phyloP scores from a whole-genome alignment of 1,139 yeast genomes.

The Kurtzmaniella quercitrusa region DNA sequence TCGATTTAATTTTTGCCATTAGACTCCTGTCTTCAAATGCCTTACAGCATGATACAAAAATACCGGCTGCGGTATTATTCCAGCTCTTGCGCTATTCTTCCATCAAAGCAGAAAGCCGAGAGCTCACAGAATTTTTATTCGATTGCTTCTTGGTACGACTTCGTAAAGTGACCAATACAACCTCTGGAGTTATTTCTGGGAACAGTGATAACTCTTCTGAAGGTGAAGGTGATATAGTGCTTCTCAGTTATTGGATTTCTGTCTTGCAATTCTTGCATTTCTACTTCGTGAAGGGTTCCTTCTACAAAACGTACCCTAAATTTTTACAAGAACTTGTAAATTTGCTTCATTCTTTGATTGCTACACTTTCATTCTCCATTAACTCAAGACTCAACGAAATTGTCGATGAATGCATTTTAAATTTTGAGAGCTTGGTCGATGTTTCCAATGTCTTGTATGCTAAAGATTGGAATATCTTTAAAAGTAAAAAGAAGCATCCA shows the following conservation, averaged over 20 bases:
- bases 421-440: slow-evolving; percentile 64
- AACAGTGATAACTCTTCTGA: slow-evolving; percentile 20
- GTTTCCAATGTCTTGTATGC: slow-evolving; percentile 58
- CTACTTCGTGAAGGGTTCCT: slow-evolving; percentile 54
- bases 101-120: slow-evolving; percentile 47
- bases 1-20: slow-evolving; percentile 52
- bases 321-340: slow-evolving; percentile 59
- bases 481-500: slow-evolving; percentile 43
- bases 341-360: slow-evolving; percentile 56
- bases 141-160: slow-evolving; percentile 61
- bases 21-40: slow-evolving; percentile 19
- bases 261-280: slow-evolving; percentile 64
- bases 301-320: slow-evolving; percentile 51
- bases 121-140: slow-evolving; percentile 54
- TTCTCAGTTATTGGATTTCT: slow-evolving; percentile 71
- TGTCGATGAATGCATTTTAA: slow-evolving; percentile 59
- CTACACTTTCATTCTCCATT: slow-evolving; percentile 61
- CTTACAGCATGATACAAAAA: slow-evolving; percentile 51
- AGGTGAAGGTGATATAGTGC: slow-evolving; percentile 62
- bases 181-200: slow-evolving; percentile 55
- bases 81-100: slow-evolving; percentile 67
- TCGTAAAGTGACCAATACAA: slow-evolving; percentile 55
- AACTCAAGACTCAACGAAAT: slow-evolving; percentile 55
- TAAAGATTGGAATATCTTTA: slow-evolving; percentile 73
- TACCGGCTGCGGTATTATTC: slow-evolving; percentile 66